These are phyloP conservation scores for Saturnispora halmiae DNA, from an alignment of 805 yeast genomes.

Conservation along the genomic window DNA sequence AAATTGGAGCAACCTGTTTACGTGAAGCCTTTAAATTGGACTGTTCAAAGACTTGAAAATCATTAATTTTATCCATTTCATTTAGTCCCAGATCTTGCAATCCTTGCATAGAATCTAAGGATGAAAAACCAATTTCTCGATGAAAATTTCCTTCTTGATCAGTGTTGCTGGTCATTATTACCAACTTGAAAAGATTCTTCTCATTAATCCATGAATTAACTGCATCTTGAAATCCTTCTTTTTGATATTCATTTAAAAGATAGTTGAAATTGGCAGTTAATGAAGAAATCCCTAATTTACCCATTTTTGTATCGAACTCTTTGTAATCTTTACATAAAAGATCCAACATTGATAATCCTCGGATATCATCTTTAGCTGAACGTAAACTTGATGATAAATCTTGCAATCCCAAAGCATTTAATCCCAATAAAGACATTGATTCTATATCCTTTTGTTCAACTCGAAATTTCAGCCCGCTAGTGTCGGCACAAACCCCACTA, in stretches of 20 bases:
- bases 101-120: not conserved
- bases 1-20: constrained; percentile 75
- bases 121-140: constrained; percentile 33
- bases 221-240: constrained; percentile 16
- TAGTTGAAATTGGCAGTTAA: constrained; percentile 55
- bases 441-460: constrained; percentile 51
- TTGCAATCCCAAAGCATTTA: not conserved
- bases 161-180: constrained; percentile 42
- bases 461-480: constrained; percentile 54
- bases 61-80: not conserved
- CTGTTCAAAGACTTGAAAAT: constrained; percentile 33
- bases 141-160: constrained; percentile 21
- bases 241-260: constrained; percentile 28
- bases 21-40: constrained; percentile 56
- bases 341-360: constrained; percentile 51
- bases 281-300: constrained; percentile 66
- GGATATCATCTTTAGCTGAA: constrained; percentile 24
- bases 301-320: constrained; percentile 39
- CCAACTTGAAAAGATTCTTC: constrained; percentile 31
- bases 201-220: constrained; percentile 22
- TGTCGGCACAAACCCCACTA: constrained; percentile 71
- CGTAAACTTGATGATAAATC: not conserved
- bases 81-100: constrained; percentile 23
- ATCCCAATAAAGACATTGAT: constrained; percentile 34
- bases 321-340: constrained; percentile 80